Base-by-base conservation (phyloP, 805 yeast genomes). In the Nakazawaea sp. region DNA sequence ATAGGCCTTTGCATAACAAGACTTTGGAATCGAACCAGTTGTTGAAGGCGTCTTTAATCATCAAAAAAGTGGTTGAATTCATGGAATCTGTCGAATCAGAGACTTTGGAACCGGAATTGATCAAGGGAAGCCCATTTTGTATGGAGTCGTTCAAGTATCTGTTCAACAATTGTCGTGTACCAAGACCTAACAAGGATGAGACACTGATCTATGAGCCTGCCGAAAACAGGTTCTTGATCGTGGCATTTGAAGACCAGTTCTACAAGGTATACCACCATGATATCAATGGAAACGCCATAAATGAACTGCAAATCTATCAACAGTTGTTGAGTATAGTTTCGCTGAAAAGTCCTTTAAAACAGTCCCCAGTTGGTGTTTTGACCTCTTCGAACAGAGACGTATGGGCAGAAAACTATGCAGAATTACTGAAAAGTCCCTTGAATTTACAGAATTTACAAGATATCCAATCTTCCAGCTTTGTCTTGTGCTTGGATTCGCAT, bases 91-190 rank as follows among this genome's bases (percentile, higher is more conserved):
- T 87, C 40, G 90, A 82, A 53, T 62, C 62, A 43, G 89, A 85
- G 59, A 65, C 82, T 12, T 67, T 90, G 48, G 86, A 80, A 40
- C 85, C 96, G 4, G 97, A 90, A 59, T 64, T 86, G 54, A 64
- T 72, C 48, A 83, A 76, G 61, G 80, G 78, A 36, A 68, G 67
- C 46, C 95, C 97, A n/a, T 82, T 77, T 55, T 90, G 97, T 62
- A 90, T 90, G 97, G 88, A 86, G 58, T 80, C 94, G 24, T 89
- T 86, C 72, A 75, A 75, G 52, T 75, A 77, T 65, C 82, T 90
- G 95, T 90, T 90, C 70, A 86, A 88, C 67, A 85, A 81, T 55
- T 74, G 84, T 40, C 74, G 97, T 50, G 71, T 85, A 36, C 96
- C 97, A n/a, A 66, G 64, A 30, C 61, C 62, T 18, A 64, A 63